Base-by-base conservation (phyloP, 2,329 filamentous ascomycete genomes). In the Cercospora nicotianae region DNA sequence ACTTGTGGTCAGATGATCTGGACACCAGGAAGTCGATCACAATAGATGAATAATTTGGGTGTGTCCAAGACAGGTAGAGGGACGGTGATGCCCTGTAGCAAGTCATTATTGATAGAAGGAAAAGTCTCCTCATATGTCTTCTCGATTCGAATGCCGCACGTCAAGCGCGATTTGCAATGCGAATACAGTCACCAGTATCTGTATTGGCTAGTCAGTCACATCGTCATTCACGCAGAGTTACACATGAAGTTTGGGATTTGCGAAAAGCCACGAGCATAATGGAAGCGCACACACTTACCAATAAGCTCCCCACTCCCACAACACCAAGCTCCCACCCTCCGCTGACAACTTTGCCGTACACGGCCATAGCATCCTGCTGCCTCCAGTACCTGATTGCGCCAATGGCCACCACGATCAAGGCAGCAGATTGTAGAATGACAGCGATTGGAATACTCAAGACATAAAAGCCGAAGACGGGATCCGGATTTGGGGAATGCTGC, bases 341-440 rank as follows among this genome's bases (percentile, higher is more conserved):
- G 2, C 83, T 82, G 74, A 85, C 78, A 0, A 87, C 81, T 73
- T 85, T 89, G 0, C 87, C 88, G 67, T 83, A 76, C 12, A 64
- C 48, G 3, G 86, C 78, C 68, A 90, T 84, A 0, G 85, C 86
- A 74, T 81, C 81, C 76, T 90, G 88, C 71, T 88, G 84, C 66
- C 84, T 83, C 84, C 85, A 90, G 72, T 87, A 89, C 28, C 88
- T 82, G 69, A 83, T 81, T 1, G 83, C 82, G 1, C 88, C 89
- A n/a, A 90, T 72, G 0, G 84, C 31, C 0, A 84, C 77, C 7
- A 86, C 80, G 1, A 84, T 51, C 23, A 87, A 80, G 0, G 85
- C 85, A 28, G 81, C 77, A 45, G 67, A 75, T 45, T 87, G 84
- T 63, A 85, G 83, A 5, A 83, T 77, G 10, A 79, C 82, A 3